phyloP scores from a whole-genome alignment of 441 rosid species.

The Adansonia madagascariensis region DNA sequence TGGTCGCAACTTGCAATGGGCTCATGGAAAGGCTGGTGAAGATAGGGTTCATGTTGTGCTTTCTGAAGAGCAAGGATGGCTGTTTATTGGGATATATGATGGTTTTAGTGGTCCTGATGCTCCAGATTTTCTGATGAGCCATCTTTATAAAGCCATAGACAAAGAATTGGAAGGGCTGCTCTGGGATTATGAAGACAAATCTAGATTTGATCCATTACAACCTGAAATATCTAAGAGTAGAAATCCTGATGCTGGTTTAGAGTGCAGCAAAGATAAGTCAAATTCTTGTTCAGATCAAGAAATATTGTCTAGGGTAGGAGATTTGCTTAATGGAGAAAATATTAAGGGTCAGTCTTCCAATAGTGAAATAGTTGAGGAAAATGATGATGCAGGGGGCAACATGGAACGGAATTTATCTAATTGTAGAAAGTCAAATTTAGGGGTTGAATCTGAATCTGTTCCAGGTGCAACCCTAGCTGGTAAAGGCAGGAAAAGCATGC shows the following conservation, averaged over 20 bases:
- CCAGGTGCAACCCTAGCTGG: slow-evolving; percentile 50
- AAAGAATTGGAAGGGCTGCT: slow-evolving; percentile 89
- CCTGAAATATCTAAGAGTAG: slow-evolving; percentile 36
- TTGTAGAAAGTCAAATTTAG: slow-evolving; percentile 36
- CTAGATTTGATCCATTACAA: slow-evolving; percentile 45
- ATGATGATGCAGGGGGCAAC: slow-evolving; percentile 37
- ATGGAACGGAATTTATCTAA: slow-evolving; percentile 32
- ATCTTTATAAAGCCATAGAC: slow-evolving; percentile 86
- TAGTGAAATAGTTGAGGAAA: slow-evolving; percentile 57
- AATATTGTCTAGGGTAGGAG: slow-evolving; percentile 38
- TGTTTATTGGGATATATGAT: slow-evolving; percentile 90
- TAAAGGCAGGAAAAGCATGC: slow-evolving; percentile 72
- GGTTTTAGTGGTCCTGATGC: slow-evolving; percentile 99
- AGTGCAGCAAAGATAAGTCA: slow-evolving; percentile 34
- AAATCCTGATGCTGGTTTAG: slow-evolving; percentile 34
- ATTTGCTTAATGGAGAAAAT: slow-evolving; percentile 42
- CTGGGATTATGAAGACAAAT: slow-evolving; percentile 78
- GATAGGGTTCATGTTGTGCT: slow-evolving; percentile 95
- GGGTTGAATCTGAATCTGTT: slow-evolving; percentile 38
- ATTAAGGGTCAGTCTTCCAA: slow-evolving; percentile 41
- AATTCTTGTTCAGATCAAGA: slow-evolving; percentile 40
- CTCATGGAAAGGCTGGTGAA: slow-evolving; percentile 98
- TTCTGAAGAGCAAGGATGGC: slow-evolving; percentile 97
- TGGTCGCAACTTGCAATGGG: slow-evolving; percentile 88
- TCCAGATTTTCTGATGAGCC: slow-evolving; percentile 88